Conservation (phyloP, 2,329 filamentous ascomycete species). For the Calonectria pauciramosa region DNA sequence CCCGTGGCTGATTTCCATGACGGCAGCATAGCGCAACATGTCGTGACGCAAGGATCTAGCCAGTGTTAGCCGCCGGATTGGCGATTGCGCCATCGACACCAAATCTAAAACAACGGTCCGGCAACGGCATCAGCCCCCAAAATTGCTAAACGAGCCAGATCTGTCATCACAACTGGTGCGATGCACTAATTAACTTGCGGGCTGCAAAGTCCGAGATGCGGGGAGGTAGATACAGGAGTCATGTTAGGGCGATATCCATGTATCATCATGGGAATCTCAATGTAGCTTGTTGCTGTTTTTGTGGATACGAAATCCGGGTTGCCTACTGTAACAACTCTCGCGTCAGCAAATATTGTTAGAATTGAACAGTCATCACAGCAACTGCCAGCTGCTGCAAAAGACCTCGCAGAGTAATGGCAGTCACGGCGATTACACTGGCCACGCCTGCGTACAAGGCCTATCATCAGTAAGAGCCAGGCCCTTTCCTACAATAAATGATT, state of each 20-base stretch:
- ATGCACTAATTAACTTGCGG: slow-evolving; percentile 1
- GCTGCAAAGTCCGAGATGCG: slow-evolving; percentile 1
- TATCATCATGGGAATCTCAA: background rate
- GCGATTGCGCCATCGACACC: slow-evolving; percentile 32
- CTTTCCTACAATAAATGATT: too few relatives aligned
- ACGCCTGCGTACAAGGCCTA: too few relatives aligned
- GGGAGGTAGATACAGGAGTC: slow-evolving; percentile 23
- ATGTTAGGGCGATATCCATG: slow-evolving; percentile 23
- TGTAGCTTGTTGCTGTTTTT: background rate
- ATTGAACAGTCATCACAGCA: too few relatives aligned
- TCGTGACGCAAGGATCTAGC: slow-evolving; percentile 19
- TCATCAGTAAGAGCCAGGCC: too few relatives aligned
- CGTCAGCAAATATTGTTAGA: background rate
- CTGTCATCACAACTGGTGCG: background rate
- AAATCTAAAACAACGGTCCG: slow-evolving; percentile 23
- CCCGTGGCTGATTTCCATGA: slow-evolving; percentile 11
- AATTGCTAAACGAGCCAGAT: background rate
- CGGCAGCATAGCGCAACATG: slow-evolving; percentile 27
- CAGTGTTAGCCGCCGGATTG: background rate
- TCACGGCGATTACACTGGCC: too few relatives aligned
- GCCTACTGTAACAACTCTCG: background rate
- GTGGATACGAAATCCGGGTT: background rate
- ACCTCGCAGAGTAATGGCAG: too few relatives aligned
- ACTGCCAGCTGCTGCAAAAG: too few relatives aligned
- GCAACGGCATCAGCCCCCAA: background rate